A percentile compares a stretch with the other conserved stretches of the same genome.
Conservation (phyloP, 2,329 filamentous ascomycete species). For the Colletotrichum chlorophyti region DNA sequence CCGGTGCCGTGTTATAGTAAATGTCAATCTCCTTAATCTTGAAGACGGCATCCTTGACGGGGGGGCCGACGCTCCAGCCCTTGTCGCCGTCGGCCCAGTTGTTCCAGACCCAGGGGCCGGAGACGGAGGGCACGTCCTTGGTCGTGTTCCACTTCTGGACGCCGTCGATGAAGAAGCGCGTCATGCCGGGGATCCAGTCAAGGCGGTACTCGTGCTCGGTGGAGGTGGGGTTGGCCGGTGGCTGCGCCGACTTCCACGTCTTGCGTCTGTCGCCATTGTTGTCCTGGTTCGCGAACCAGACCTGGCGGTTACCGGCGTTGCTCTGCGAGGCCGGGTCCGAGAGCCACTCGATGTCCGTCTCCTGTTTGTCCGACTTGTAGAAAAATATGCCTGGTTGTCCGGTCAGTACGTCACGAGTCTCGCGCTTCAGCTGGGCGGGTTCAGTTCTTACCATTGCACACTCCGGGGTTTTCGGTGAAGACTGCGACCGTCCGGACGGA, state of each 20-base stretch:
- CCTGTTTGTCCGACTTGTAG: constrained; percentile 36
- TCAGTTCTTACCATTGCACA: constrained; percentile 40
- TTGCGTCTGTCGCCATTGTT: constrained; percentile 26
- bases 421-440: too few species aligned
- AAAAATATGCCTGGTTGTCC: constrained; percentile 39
- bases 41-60: constrained; percentile 31
- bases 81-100: constrained; percentile 41
- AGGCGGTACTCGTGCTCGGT: constrained; percentile 41
- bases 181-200: constrained; percentile 35
- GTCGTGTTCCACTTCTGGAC: constrained; percentile 33
- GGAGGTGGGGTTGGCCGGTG: constrained; percentile 32
- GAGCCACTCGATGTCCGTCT: constrained; percentile 41
- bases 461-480: constrained; percentile 35
- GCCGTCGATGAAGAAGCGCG: constrained; percentile 36
- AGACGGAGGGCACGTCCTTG: constrained; percentile 32
- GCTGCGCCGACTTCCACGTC: constrained; percentile 19
- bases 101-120: constrained; percentile 39
- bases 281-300: constrained; percentile 41
- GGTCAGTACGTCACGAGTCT: too few species aligned
- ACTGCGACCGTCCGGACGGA: constrained; percentile 38
- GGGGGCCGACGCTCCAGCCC: constrained; percentile 38
- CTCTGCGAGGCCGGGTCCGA: constrained; percentile 35
- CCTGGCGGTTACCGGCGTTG: constrained; percentile 32
- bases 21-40: constrained; percentile 30
- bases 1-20: constrained; percentile 40